phyloP scores from a whole-genome alignment of 73 alveolate genomes.

The Paramecium sexaurelia region DNA sequence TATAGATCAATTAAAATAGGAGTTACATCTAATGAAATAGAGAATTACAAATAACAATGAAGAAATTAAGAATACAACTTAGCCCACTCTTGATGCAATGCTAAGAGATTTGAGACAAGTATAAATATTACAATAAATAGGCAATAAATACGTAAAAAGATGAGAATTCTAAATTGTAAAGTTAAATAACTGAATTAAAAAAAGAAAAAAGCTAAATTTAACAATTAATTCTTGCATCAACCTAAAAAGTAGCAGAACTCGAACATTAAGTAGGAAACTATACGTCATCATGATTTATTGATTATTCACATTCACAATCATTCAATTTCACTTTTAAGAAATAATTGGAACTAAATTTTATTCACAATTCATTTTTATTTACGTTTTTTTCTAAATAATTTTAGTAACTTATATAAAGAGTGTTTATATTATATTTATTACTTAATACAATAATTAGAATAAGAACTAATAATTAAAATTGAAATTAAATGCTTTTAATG shows the following conservation, averaged over 20 bases:
- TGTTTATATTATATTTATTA: too few species aligned
- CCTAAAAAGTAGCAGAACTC: constrained; percentile 49
- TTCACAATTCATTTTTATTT: neutral
- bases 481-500: too few species aligned
- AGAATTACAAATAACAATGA: constrained; percentile 48
- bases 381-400: neutral
- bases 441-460: too few species aligned
- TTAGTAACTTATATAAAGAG: neutral
- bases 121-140: neutral
- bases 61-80: constrained; percentile 45
- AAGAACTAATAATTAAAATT: too few species aligned
- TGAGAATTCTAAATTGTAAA: constrained; percentile 48
- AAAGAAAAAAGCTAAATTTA: constrained; percentile 46
- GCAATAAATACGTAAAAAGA: constrained; percentile 55
- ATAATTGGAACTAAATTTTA: neutral
- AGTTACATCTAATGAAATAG: constrained; percentile 55
- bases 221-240: constrained; percentile 23
- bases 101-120: constrained; percentile 50
- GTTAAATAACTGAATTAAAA: constrained; percentile 43
- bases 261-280: constrained; percentile 58
- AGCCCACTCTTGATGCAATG: constrained; percentile 57
- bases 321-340: neutral
- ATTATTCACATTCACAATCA: neutral
- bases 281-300: constrained; percentile 9
- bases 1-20: constrained; percentile 52